Percentiles rank a stretch among this genome's conserved stretches.
These are phyloP conservation scores for Solanum gandarillasii DNA, from an alignment of 257 asterid species.

Conservation along the genomic window DNA sequence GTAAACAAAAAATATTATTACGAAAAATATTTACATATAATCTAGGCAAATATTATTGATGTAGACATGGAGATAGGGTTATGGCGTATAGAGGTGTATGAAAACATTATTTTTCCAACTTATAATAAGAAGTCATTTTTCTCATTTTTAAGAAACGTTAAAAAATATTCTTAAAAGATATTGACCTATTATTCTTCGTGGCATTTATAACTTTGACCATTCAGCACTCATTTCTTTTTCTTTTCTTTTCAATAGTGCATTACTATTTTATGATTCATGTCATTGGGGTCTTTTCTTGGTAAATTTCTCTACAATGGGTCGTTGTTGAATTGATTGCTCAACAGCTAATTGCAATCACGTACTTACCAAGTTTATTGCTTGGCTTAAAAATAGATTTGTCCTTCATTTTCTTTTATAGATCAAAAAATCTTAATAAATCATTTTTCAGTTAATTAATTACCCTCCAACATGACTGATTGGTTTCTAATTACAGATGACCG, in stretches of 20 bases:
- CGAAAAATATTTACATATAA: too few species aligned
- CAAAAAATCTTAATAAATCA: neutral
- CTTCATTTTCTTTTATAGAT: neutral
- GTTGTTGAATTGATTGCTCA: constrained; percentile 46
- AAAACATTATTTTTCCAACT: neutral
- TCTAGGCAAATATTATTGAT: neutral
- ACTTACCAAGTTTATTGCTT: constrained; percentile 1
- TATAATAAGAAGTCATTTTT: neutral
- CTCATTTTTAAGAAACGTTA: neutral
- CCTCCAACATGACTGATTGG: neutral
- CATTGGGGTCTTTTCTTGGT: constrained; percentile 5
- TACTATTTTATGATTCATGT: neutral
- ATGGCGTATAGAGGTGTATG: neutral
- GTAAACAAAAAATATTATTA: neutral
- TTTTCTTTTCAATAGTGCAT: neutral
- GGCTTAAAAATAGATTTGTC: neutral
- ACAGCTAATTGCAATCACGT: constrained; percentile 26
- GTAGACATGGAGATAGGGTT: neutral
- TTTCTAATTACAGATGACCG: neutral
- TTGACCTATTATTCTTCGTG: neutral
- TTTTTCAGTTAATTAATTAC: neutral
- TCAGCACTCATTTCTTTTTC: neutral
- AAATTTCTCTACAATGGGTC: constrained; percentile 23
- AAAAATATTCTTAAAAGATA: neutral
- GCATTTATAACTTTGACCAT: neutral